Evolutionary conservation across 257 asterid species (phyloP), one percentile per base, ranked within the genome.

Genomic region (Osmanthus fragrans): DNA sequence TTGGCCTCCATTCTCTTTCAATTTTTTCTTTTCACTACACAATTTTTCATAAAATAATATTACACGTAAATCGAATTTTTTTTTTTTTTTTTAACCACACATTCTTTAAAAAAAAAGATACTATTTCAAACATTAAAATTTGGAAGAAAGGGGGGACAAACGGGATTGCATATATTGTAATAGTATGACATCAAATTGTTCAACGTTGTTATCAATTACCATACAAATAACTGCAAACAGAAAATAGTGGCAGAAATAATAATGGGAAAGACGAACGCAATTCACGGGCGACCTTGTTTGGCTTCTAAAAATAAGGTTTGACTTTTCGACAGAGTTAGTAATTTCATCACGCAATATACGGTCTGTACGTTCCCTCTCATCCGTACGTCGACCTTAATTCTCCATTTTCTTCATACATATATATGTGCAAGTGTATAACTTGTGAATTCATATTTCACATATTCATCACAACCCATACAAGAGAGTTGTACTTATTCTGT

Each of bases 301-400:
- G 34, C 68, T 63, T 19, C 68, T 63, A 25, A 63, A 63, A 63
- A 63, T 25, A 63, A 63, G 68, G 33, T 63, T 58, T 60, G 68
- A 63, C 68, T 63, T 32, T 63, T 63, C 68, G 6, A 63, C 12
- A 0, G 29, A 71, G 73, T 11, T 5, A 25, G 77, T 75, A 25
- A 21, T 76, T 82, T 78, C 70, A 56, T 7, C 49, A 84, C 88
- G 88, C 69, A 81, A n/a, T 75, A 73, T 84, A 81, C 88, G 88
- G 88, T 74, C 33, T 25, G 68, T 63, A 23, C 68, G 10, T 60
- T 60, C 67, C 16, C 32, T 76, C 51, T 77, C 76, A 64, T 79
- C 88, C 88, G 85, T 84, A 85, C 88, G 33, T 63, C 33, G 40
- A 36, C 40, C 40, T 12, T 21, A 23, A 3, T 25, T 11, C 63